Evolutionary conservation across 2,329 filamentous ascomycete genomes (phyloP).

Genomic region (Thelonectria discophora): DNA sequence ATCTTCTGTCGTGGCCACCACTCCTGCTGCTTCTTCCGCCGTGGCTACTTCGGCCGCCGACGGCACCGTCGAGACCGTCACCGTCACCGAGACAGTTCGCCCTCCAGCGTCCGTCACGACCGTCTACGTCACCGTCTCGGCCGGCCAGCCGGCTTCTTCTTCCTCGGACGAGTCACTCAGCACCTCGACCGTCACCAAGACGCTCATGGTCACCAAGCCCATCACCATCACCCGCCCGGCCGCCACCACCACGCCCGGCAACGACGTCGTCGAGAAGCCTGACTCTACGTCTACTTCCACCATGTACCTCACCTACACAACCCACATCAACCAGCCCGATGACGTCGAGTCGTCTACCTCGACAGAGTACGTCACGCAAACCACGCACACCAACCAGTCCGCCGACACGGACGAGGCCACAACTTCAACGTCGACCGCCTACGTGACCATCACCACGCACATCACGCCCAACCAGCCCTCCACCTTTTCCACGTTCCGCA

Average conservation of each 20-base stretch:
- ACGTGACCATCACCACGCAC: background rate
- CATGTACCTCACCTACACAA: constrained; percentile 2
- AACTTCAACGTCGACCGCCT: constrained; percentile 28
- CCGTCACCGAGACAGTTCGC: constrained; percentile 51
- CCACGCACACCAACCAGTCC: constrained; percentile 11
- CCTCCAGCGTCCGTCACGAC: constrained; percentile 51
- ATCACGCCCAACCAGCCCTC: background rate
- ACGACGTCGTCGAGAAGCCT: constrained; percentile 7
- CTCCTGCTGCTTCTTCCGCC: constrained; percentile 13
- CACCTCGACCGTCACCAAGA: constrained; percentile 37
- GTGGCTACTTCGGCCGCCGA: constrained; percentile 22
- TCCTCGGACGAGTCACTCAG: constrained; percentile 1
- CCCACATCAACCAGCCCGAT: constrained; percentile 9
- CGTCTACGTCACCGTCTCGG: constrained; percentile 49
- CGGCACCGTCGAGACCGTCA: constrained; percentile 39
- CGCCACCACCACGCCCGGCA: no score
- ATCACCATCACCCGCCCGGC: background rate
- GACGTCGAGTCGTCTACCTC: constrained; percentile 9
- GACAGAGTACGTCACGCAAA: constrained; percentile 8
- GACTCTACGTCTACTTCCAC: constrained; percentile 13
- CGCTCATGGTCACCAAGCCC: constrained; percentile 31
- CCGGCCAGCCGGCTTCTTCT: constrained; percentile 16
- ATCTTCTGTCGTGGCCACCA: constrained; percentile 26
- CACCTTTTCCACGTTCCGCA: background rate
- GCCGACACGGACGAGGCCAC: constrained; percentile 1